phyloP scores from a whole-genome alignment of 2,329 filamentous ascomycete species.

The Ilyonectria sp. region DNA sequence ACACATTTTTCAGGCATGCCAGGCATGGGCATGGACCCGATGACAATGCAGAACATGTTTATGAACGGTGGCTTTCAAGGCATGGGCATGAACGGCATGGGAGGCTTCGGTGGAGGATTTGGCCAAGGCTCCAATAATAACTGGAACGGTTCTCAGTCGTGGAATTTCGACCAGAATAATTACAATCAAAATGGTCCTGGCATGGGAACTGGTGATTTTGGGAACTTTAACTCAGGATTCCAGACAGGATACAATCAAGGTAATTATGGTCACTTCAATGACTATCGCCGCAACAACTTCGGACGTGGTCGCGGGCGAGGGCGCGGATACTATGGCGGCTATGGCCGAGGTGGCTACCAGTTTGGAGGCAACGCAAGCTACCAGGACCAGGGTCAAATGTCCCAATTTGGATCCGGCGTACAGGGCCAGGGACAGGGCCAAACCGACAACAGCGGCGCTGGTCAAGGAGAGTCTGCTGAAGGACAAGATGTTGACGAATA shows the following conservation, averaged over 20 bases:
- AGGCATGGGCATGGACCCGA: conserved; percentile 88
- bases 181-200: conserved; percentile 88
- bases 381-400: conserved; percentile 52
- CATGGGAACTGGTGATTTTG: conserved; percentile 86
- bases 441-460: conserved; percentile 30
- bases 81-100: conserved; percentile 86
- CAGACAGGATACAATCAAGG: conserved; percentile 85
- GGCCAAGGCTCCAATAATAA: conserved; percentile 79
- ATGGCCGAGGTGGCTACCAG: conserved; percentile 70
- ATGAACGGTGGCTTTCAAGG: conserved; percentile 86
- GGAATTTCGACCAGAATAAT: conserved; percentile 91
- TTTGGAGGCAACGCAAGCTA: conserved; percentile 58
- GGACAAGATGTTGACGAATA: conserved; percentile 56
- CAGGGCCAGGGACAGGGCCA: conserved; percentile 44
- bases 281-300: conserved; percentile 80
- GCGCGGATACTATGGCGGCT: conserved; percentile 72
- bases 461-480: conserved; percentile 44
- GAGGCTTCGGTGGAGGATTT: conserved; percentile 77
- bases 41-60: conserved; percentile 82
- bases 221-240: conserved; percentile 83
- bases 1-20: conserved; percentile 74
- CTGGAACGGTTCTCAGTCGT: conserved; percentile 86
- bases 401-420: conserved; percentile 47
- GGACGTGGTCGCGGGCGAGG: conserved; percentile 77
- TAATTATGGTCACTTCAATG: conserved; percentile 89